Conservation (phyloP, 2,329 filamentous ascomycete species). For the Aspergillus sergii region DNA sequence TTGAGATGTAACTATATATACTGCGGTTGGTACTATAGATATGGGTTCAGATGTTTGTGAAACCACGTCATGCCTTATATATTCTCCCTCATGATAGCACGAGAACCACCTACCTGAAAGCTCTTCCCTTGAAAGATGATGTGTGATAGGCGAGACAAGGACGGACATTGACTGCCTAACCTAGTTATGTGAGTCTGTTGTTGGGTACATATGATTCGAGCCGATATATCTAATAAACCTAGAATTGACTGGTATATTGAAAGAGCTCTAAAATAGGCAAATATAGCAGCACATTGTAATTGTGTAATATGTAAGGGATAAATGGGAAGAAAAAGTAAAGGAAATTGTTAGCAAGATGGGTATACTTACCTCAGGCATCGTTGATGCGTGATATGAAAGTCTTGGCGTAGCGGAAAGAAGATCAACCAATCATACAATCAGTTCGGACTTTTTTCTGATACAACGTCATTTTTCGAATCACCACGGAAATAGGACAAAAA, state of each 20-base stretch:
- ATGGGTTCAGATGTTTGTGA: not conserved
- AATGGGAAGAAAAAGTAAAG: not conserved
- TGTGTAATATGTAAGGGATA: not conserved
- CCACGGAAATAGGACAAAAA: constrained; percentile 8
- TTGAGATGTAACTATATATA: not conserved
- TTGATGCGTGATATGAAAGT: constrained; percentile 4
- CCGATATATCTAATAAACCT: not conserved
- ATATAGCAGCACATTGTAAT: not conserved
- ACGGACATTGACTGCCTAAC: not conserved
- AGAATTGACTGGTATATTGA: not conserved
- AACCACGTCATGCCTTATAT: not conserved
- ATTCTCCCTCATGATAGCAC: not conserved
- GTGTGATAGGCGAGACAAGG: not conserved
- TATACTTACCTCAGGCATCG: not conserved
- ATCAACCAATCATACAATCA: constrained; percentile 28
- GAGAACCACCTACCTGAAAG: not conserved
- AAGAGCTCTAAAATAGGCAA: not conserved
- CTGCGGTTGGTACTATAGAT: not conserved
- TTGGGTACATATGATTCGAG: not conserved
- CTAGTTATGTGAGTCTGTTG: not conserved
- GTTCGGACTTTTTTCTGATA: constrained; percentile 27
- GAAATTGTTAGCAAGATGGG: not conserved
- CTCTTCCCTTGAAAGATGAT: not conserved
- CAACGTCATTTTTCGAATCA: constrained; percentile 21
- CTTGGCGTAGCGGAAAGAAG: constrained; percentile 26